Percentiles rank a stretch among this genome's conserved stretches.
phyloP scores from a whole-genome alignment of 257 asterid species.

The Solanum paucissectum region DNA sequence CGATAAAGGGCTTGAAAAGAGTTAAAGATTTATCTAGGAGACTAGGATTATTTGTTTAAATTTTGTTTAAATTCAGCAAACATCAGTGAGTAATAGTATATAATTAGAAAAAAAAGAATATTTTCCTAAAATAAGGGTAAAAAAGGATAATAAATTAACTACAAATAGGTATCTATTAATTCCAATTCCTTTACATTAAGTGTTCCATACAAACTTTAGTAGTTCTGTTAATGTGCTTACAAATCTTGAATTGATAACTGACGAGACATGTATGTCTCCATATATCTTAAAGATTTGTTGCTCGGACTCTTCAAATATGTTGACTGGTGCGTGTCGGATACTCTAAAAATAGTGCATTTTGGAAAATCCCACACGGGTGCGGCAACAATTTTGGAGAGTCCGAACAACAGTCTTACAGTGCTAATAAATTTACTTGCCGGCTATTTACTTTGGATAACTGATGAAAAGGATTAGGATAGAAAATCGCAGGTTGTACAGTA shows the following conservation, averaged over 20 bases:
- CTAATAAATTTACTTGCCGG: background rate
- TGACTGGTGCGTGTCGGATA: background rate
- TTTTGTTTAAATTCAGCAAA: background rate
- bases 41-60: background rate
- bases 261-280: background rate
- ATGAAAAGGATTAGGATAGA: background rate
- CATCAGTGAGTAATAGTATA: background rate
- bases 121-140: background rate
- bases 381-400: background rate
- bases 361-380: background rate
- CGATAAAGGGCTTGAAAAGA: background rate
- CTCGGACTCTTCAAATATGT: background rate
- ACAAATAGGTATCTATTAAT: background rate
- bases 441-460: background rate
- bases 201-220: background rate
- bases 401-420: background rate
- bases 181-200: background rate
- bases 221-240: background rate
- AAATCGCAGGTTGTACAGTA: background rate
- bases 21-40: background rate
- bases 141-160: background rate
- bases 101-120: background rate
- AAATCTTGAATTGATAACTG: background rate
- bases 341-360: background rate
- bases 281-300: background rate